phyloP scores from a whole-genome alignment of 306 rosid species.

The Vachellia pachyceras region DNA sequence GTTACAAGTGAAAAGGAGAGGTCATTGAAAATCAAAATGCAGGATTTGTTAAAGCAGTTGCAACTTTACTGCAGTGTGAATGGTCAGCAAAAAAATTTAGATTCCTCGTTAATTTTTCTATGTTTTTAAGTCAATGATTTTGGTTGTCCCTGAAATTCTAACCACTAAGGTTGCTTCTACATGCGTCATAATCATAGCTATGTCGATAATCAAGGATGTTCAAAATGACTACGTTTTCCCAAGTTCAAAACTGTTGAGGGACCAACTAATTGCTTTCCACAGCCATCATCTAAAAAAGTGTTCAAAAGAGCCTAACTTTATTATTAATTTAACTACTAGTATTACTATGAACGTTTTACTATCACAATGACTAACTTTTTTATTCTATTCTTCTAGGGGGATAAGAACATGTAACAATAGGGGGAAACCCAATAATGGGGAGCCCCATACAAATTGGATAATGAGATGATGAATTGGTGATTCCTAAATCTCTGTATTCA shows the following conservation, averaged over 20 bases:
- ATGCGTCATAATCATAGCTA: not conserved
- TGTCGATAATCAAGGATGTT: not conserved
- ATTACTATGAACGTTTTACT: not conserved
- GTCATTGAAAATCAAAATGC: not conserved
- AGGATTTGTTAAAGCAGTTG: not conserved
- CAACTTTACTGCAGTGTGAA: not conserved
- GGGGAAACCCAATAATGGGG: constrained; percentile 12
- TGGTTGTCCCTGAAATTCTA: not conserved
- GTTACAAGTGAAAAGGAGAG: not conserved
- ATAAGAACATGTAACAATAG: constrained; percentile 14
- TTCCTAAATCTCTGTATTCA: constrained; percentile 1
- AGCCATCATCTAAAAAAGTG: not conserved
- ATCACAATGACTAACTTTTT: constrained; percentile 16
- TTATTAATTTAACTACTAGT: not conserved
- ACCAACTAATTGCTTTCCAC: not conserved
- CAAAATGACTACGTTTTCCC: not conserved
- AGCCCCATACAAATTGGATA: not conserved
- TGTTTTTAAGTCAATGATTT: not conserved
- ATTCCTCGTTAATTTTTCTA: not conserved
- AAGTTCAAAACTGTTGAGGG: not conserved
- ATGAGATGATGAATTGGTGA: constrained; percentile 3
- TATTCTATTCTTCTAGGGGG: not conserved
- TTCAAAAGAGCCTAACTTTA: not conserved
- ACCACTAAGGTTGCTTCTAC: not conserved
- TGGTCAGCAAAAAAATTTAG: not conserved